phyloP scores from a whole-genome alignment of 2,329 filamentous ascomycete genomes.

The Coniochaeta ligniaria region DNA sequence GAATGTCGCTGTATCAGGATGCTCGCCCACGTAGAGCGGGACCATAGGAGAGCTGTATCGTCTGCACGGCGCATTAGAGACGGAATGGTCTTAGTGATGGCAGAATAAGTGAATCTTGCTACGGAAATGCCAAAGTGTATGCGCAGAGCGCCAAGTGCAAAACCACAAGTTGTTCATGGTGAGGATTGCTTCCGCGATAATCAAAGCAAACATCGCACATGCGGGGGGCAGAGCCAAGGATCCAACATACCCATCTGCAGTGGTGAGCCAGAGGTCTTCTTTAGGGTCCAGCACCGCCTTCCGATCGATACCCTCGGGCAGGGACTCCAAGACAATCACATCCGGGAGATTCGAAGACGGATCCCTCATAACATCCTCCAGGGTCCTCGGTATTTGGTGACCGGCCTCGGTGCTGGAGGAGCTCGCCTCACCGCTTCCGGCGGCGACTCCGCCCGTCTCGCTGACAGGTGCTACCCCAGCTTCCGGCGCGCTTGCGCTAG shows the following conservation, averaged over 20 bases:
- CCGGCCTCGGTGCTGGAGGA: not conserved
- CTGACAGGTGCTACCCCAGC: not conserved
- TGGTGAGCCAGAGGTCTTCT: constrained; percentile 41
- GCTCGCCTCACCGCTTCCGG: constrained; percentile 3
- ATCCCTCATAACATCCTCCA: constrained; percentile 32
- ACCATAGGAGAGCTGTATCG: constrained; percentile 38
- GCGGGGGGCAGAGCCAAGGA: not conserved
- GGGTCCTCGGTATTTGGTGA: constrained; percentile 12
- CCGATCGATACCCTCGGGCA: constrained; percentile 21
- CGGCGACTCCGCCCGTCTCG: not conserved
- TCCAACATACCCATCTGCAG: constrained; percentile 35
- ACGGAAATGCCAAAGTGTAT: too few species aligned
- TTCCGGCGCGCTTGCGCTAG: not conserved
- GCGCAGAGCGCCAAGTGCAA: not conserved
- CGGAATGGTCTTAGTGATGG: not conserved
- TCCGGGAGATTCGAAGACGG: constrained; percentile 27
- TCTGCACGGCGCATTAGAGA: constrained; percentile 17
- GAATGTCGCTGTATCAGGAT: constrained; percentile 35
- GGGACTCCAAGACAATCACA: constrained; percentile 29
- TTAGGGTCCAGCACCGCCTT: constrained; percentile 28
- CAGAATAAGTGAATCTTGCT: not conserved
- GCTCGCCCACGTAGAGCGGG: constrained; percentile 33
- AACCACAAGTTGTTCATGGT: not conserved
- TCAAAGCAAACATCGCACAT: not conserved
- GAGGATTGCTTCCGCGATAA: not conserved